phyloP scores from a whole-genome alignment of 768 basidiomycete species.

The Albatrellus ellisii region DNA sequence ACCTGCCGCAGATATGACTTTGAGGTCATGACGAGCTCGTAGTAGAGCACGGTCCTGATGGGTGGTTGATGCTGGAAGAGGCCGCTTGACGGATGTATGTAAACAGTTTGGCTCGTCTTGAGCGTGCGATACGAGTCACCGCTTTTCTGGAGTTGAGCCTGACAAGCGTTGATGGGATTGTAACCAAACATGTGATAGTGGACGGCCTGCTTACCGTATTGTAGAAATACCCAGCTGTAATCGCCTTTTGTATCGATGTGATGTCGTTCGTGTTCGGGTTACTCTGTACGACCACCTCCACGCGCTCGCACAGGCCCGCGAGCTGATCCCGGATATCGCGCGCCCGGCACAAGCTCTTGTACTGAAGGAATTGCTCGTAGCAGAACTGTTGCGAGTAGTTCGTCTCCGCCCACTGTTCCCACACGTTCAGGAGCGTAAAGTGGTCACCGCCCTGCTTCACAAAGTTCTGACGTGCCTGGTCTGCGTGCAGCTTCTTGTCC shows the following conservation, averaged over 20 bases:
- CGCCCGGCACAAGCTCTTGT: conserved; percentile 87
- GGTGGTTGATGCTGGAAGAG: conserved; percentile 95
- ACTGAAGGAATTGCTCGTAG: conserved; percentile 91
- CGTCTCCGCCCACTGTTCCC: conserved; percentile 98
- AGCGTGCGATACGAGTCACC: conserved; percentile 96
- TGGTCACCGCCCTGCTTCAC: conserved; percentile 93
- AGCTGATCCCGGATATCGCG: conserved; percentile 95
- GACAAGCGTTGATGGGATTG: neutral
- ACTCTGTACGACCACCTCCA: conserved; percentile 79
- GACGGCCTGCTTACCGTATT: conserved; percentile 50
- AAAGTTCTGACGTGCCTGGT: conserved; percentile 96
- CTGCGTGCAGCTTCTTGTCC: conserved; percentile 95
- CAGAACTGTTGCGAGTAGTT: conserved; percentile 96
- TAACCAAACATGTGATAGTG: neutral
- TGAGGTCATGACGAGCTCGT: conserved; percentile 93
- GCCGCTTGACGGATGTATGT: conserved; percentile 92
- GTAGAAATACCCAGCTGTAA: conserved; percentile 93
- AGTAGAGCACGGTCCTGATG: conserved; percentile 80
- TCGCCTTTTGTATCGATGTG: conserved; percentile 85
- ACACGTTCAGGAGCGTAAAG: conserved; percentile 94
- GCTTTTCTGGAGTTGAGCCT: conserved; percentile 89
- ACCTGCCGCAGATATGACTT: conserved; percentile 98
- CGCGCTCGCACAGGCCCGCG: conserved; percentile 90
- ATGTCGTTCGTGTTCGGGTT: conserved; percentile 93
- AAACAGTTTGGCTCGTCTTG: conserved; percentile 92